Base-by-base conservation (phyloP, 2,329 filamentous ascomycete genomes). In the Fusarium robinianum region DNA sequence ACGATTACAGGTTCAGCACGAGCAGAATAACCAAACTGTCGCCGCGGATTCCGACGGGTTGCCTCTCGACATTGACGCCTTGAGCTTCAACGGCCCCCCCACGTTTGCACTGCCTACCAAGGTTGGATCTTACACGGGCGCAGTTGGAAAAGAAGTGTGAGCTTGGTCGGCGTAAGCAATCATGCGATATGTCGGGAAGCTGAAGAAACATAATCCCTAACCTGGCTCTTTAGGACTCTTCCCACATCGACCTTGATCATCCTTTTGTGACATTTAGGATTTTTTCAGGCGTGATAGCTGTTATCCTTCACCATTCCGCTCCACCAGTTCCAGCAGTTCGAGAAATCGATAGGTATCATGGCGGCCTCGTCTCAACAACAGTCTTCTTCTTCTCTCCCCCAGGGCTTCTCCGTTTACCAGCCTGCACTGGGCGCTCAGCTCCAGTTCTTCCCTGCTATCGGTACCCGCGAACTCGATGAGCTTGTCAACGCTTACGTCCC, bases 401-500 rank as follows among this genome's bases (percentile, higher is more conserved):
- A 74, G 67, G 78, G 78, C 43, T 83, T 83, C 65, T 81, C 79
- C 47, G 73, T 84, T 63, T 80, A 75, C 62, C 81, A 85, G 70
- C 73, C 79, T 29, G 64, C 72, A 34, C 70, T 81, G 41, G 81
- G 81, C 37, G 73, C 76, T 33, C 68, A 76, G 49, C 72, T 85
- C 43, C 72, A 89, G 68, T 83, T 89, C 77, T 68, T 83, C 64
- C 77, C 88, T 71, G 70, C 84, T 60, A 71, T 89, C 67, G 72
- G 84, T 62, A 72, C 77, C 49, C 58, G 78, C 67, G 76, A 88
- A 65, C 74, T 85, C 39, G 80, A 84, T 58, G 70, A 77, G 39
- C 67, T 85, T 63, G 75, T 85, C 58, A 69, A 81, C 63, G 72
- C 75, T 50, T 83, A 82, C 63, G 64, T 84, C 35, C 67, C 77